These are phyloP conservation scores for Bifiguratus adelaidae DNA, from an alignment of 192 early-diverging fungal species.

Conservation along the genomic window DNA sequence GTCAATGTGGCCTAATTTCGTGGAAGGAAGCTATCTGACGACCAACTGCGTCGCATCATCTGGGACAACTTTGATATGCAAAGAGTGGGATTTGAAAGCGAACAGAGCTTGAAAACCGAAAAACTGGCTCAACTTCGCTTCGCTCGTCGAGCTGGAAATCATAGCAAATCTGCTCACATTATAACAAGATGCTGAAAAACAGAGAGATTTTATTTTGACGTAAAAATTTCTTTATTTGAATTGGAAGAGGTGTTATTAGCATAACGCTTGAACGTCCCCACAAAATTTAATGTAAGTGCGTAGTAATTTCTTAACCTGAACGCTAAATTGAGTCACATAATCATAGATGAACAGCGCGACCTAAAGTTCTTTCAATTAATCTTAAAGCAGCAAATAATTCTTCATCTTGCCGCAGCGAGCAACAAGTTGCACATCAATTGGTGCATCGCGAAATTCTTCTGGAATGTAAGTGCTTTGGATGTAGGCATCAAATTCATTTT, in stretches of 20 bases:
- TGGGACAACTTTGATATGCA: neutral
- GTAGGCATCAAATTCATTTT: constrained; percentile 3
- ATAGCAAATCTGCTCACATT: constrained; percentile 1
- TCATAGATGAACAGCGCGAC: constrained; percentile 1
- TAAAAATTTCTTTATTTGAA: constrained; percentile 1
- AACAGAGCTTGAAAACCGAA: constrained; percentile 2
- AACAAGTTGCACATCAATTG: constrained; percentile 1
- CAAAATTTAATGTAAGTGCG: too few relatives aligned
- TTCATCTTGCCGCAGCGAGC: constrained; percentile 2
- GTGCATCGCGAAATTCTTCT: constrained; percentile 2
- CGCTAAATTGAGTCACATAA: constrained; percentile 1
- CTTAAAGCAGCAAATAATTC: constrained; percentile 2
- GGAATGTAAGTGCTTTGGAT: constrained; percentile 3
- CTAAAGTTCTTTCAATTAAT: constrained; percentile 4
- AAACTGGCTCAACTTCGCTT: constrained; percentile 1
- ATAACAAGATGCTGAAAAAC: constrained; percentile 2
- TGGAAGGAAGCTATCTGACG: constrained; percentile 3
- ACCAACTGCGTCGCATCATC: neutral
- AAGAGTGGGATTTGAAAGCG: neutral
- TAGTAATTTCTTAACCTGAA: constrained; percentile 3
- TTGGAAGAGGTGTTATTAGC: too few relatives aligned
- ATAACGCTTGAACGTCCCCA: too few relatives aligned
- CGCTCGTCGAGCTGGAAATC: constrained; percentile 2
- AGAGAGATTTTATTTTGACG: neutral
- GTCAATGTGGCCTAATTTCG: constrained; percentile 1